Conservation (phyloP, 345 rosid genomes). For the Arabidopsis suecica region DNA sequence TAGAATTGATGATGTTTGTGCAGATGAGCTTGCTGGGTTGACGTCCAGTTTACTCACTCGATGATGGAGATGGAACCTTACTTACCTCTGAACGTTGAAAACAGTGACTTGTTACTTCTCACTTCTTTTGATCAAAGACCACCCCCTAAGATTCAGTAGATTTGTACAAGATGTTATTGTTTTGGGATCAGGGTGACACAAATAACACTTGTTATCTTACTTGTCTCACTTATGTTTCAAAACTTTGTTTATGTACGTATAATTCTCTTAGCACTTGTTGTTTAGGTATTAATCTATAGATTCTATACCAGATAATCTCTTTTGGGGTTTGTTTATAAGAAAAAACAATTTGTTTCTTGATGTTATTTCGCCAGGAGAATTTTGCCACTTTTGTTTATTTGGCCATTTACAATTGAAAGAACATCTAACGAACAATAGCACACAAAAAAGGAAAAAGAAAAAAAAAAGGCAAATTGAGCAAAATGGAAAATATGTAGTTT, state of each 20-base stretch:
- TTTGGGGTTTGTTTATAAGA: no score
- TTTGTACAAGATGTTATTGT: slow-evolving; percentile 33
- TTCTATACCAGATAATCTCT: neutral
- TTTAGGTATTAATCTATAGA: slow-evolving; percentile 25
- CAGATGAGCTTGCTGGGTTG: slow-evolving; percentile 39
- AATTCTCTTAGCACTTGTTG: slow-evolving; percentile 20
- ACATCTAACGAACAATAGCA: neutral
- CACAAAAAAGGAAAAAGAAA: no score
- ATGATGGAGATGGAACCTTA: slow-evolving; percentile 38
- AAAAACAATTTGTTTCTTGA: no score
- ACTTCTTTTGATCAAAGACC: slow-evolving; percentile 19
- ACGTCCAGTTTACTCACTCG: slow-evolving; percentile 37
- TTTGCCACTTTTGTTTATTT: neutral
- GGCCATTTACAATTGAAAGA: neutral
- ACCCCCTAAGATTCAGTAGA: slow-evolving; percentile 33
- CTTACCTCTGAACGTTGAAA: neutral
- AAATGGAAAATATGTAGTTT: no score
- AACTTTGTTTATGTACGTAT: slow-evolving; percentile 38
- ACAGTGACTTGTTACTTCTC: slow-evolving; percentile 29
- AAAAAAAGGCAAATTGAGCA: no score
- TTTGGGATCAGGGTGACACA: slow-evolving; percentile 21
- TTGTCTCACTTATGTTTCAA: slow-evolving; percentile 21
- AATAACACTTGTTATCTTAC: slow-evolving; percentile 15
- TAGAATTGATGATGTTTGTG: slow-evolving; percentile 23
- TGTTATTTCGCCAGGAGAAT: neutral